Evolutionary conservation across 176 grass and related monocot species (phyloP), one percentile per base, ranked within the genome.

Genomic region (Melocanna baccifera): DNA sequence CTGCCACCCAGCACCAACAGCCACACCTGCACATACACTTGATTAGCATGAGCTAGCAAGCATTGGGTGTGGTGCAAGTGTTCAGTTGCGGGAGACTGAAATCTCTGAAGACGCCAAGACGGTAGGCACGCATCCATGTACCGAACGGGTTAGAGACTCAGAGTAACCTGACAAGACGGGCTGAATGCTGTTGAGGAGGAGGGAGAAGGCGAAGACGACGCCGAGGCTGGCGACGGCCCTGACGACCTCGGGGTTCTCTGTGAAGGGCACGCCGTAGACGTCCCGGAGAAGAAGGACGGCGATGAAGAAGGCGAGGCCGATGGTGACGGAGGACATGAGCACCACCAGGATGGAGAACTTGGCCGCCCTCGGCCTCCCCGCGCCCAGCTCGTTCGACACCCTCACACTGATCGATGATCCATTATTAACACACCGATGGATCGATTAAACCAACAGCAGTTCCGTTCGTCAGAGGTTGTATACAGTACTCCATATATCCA

Each of bases 1-100:
- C 85, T 97, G 95, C 95, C 95, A 97, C 0, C 95, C 95, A 8
- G 95, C 92, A 29, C 95, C 92, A 22, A 97, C 92, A 78, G 95
- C 95, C 30, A 97, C 95, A 48, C 47, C 47, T 48, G 47, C 47
- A 48, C 47, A 48, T 15, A 48, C 12, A 15, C 14, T 48, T 30
- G 2, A 30, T 30, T 15, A 48, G 47, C 47, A 48, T 48, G 43
- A 45, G 43, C 43, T 45, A 45, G 43, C 43, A 45, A 12, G 43
- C 11, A 12, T 3, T 45, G 43, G 43, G 12, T 45, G 43, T 3
- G 43, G 43, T 45, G 43, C 10, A 45, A 12, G 42, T 12, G 11
- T 12, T 12, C 11, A 45, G 43, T 12, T 45, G 43, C 12, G 43
- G 43, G 43, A 12, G 43, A 45, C 11, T 12, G 47, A 48, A 5